Evolutionary conservation across 148 eudicot genomes (phyloP).

Genomic region (Nyssa sinensis): DNA sequence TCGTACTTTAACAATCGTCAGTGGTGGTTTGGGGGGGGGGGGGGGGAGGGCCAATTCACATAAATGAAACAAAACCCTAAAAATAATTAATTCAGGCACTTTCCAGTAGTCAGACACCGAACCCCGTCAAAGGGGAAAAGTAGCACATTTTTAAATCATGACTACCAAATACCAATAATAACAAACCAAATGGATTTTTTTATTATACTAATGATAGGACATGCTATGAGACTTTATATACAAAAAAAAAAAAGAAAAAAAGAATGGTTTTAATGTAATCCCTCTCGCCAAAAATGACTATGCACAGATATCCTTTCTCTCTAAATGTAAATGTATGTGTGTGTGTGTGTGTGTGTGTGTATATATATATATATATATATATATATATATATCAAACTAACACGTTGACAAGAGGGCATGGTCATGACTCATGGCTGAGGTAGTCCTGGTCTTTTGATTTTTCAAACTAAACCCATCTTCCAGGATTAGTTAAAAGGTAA

Average conservation of each 20-base stretch:
- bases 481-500: constrained; percentile 19
- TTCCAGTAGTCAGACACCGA: too few relatives aligned
- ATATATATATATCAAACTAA: not conserved
- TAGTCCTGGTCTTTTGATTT: not conserved
- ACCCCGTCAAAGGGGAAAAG: too few relatives aligned
- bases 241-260: not conserved
- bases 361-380: not conserved
- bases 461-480: constrained; percentile 22
- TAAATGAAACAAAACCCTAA: constrained; percentile 16
- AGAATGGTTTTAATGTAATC: constrained; percentile 1
- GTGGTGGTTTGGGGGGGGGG: too few relatives aligned
- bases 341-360: not conserved
- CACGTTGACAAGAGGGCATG: not conserved
- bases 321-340: not conserved
- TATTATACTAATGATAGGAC: constrained; percentile 16
- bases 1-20: too few relatives aligned
- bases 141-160: too few relatives aligned
- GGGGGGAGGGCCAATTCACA: too few relatives aligned
- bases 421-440: constrained; percentile 15
- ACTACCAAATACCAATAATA: too few relatives aligned
- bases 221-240: constrained; percentile 10
- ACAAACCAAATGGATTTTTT: not conserved
- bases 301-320: too few relatives aligned
- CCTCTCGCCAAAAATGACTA: too few relatives aligned
- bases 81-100: not conserved